Evolutionary conservation across 1,139 yeast genomes (phyloP).

Genomic region (Geotrichum armillariae): DNA sequence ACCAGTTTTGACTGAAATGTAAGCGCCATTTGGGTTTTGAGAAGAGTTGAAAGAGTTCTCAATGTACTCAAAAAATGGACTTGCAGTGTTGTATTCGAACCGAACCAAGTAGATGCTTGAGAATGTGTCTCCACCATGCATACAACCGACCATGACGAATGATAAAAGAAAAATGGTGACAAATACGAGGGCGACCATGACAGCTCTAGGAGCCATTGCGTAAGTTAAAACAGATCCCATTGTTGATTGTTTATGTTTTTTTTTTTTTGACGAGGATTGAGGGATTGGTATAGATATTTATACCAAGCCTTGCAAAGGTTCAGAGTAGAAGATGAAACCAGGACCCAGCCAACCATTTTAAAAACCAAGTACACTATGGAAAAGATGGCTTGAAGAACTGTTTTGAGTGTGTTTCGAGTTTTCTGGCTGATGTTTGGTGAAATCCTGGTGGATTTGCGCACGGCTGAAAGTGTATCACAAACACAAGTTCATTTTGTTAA

Average conservation of each 20-base stretch:
- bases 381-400: no score
- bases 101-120: constrained; percentile 49
- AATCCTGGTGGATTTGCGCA: background rate
- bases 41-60: constrained; percentile 34
- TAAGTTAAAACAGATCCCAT: constrained; percentile 6
- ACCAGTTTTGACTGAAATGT: constrained; percentile 7
- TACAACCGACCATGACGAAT: constrained; percentile 56
- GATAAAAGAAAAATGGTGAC: constrained; percentile 47
- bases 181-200: constrained; percentile 27
- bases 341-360: no score
- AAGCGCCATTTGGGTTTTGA: constrained; percentile 23
- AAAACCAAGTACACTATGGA: no score
- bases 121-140: constrained; percentile 44
- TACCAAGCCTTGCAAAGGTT: background rate
- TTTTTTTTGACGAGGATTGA: background rate
- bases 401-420: no score
- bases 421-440: no score
- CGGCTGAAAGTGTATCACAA: background rate
- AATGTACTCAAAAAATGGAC: constrained; percentile 44
- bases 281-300: background rate
- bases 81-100: constrained; percentile 47
- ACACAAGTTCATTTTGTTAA: background rate
- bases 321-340: no score
- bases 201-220: constrained; percentile 13
- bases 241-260: background rate